Conservation (phyloP, 768 basidiomycete species). For the Cystobasidium ongulense region DNA sequence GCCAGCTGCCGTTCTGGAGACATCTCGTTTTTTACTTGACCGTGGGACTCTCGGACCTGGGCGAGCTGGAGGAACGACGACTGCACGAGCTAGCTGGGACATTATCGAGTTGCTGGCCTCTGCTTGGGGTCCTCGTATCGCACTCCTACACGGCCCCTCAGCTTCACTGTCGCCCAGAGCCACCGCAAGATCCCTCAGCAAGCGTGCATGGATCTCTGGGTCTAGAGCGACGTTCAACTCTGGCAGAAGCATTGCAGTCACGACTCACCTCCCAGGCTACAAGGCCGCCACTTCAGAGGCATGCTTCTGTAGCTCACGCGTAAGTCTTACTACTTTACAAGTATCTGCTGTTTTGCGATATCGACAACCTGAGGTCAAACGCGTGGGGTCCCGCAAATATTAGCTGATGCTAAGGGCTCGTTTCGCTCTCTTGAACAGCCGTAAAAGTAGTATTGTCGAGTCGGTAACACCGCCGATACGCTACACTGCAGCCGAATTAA, state of each 20-base stretch:
- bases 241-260: neutral
- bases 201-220: neutral
- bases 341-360: neutral
- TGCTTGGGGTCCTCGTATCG: neutral
- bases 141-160: neutral
- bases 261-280: neutral
- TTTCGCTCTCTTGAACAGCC: no score
- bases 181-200: neutral
- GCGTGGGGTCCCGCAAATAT: no score
- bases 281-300: neutral
- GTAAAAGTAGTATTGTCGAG: neutral
- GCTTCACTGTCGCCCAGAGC: neutral
- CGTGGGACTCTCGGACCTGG: neutral
- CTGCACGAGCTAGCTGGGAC: neutral
- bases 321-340: neutral
- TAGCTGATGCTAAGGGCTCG: no score
- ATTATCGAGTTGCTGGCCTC: conserved; percentile 15
- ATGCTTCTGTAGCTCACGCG: neutral
- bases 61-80: neutral
- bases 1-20: conserved; percentile 24
- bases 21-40: conserved; percentile 2
- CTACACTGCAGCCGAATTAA: neutral
- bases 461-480: neutral
- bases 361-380: no score
- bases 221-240: neutral